phyloP scores from a whole-genome alignment of 2,329 filamentous ascomycete genomes.

The Alternaria novae-zelandiae region DNA sequence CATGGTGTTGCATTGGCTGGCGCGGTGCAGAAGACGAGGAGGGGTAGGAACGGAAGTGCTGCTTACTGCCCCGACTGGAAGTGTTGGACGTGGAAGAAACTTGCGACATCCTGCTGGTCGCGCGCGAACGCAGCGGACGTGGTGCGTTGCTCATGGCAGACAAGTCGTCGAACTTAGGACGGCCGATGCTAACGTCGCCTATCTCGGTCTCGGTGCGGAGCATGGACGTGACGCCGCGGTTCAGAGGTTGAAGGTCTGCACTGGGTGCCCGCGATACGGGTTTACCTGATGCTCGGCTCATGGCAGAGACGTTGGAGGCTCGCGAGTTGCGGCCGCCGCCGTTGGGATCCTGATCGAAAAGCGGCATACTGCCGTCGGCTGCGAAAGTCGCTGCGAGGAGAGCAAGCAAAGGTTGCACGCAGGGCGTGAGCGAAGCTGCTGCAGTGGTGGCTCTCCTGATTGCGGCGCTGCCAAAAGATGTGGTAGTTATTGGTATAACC shows the following conservation, averaged over 20 bases:
- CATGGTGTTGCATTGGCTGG: constrained; percentile 50
- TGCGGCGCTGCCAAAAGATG: constrained; percentile 22
- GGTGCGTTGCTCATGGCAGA: constrained; percentile 48
- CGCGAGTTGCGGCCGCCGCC: constrained; percentile 56
- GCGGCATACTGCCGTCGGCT: constrained; percentile 48
- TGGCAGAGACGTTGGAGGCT: constrained; percentile 54
- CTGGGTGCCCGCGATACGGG: constrained; percentile 30
- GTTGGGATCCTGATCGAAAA: constrained; percentile 53
- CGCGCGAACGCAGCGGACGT: constrained; percentile 41
- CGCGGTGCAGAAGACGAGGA: constrained; percentile 49
- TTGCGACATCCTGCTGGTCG: constrained; percentile 48
- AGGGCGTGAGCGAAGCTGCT: neutral
- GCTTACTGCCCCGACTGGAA: constrained; percentile 48
- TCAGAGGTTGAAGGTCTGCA: constrained; percentile 38
- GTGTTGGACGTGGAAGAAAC: constrained; percentile 51
- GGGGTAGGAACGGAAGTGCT: constrained; percentile 43
- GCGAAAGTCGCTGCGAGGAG: neutral
- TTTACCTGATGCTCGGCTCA: constrained; percentile 43
- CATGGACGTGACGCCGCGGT: constrained; percentile 56
- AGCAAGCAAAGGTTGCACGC: neutral
- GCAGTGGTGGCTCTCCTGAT: constrained; percentile 2
- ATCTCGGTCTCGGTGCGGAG: constrained; percentile 58
- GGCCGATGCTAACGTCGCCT: constrained; percentile 50
- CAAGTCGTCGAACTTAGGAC: constrained; percentile 39
- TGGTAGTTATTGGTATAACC: constrained; percentile 23